These are phyloP conservation scores for Paspalum notatum DNA, from an alignment of 176 grass and related monocot species.

Conservation along the genomic window DNA sequence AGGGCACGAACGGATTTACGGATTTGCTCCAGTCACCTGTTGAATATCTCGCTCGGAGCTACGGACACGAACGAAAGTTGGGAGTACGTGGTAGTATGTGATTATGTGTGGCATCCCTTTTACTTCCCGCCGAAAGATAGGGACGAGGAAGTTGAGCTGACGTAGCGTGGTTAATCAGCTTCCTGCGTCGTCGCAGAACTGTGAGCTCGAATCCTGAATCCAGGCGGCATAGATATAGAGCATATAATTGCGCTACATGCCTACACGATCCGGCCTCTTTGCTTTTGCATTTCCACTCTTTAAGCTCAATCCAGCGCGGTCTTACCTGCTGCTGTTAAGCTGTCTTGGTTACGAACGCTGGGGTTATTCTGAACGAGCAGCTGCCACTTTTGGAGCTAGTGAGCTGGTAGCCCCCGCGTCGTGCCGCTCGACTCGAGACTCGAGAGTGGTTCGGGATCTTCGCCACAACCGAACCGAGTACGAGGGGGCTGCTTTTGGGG, in stretches of 20 bases:
- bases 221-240: background rate
- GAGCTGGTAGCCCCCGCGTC: background rate
- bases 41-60: conserved; percentile 1
- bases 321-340: conserved; percentile 24
- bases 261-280: background rate
- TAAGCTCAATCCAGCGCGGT: conserved; percentile 25
- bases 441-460: conserved; percentile 37
- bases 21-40: background rate
- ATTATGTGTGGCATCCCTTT: background rate
- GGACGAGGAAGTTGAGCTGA: background rate
- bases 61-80: background rate
- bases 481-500: background rate
- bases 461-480: background rate
- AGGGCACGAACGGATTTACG: background rate
- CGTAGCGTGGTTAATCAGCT: background rate
- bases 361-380: background rate
- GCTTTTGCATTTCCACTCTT: background rate
- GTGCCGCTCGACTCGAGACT: background rate
- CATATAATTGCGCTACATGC: conserved; percentile 5
- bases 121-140: background rate
- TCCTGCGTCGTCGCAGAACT: too few relatives aligned
- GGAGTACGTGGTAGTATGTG: too few relatives aligned
- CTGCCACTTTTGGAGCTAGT: conserved; percentile 22
- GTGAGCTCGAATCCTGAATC: background rate
- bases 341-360: background rate